These are phyloP conservation scores for Clausena lansium DNA, from an alignment of 345 rosid genomes.

Conservation along the genomic window DNA sequence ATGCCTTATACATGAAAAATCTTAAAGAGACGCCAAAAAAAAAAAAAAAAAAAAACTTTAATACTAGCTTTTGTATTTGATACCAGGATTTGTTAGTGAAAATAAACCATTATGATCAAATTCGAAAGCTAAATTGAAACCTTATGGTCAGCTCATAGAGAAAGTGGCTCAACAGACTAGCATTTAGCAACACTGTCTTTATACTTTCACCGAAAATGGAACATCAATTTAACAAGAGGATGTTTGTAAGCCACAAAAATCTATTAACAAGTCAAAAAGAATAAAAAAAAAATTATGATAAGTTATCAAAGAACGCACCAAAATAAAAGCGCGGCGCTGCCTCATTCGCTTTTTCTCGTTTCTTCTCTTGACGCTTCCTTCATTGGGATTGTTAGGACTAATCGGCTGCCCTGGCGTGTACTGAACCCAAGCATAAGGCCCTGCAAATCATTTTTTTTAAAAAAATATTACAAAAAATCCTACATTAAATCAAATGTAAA, in stretches of 20 bases:
- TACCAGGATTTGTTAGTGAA: background rate
- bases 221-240: too few relatives aligned
- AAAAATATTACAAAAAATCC: background rate
- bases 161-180: background rate
- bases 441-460: slow-evolving; percentile 35
- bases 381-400: slow-evolving; percentile 69
- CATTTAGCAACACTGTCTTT: too few relatives aligned
- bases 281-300: too few relatives aligned
- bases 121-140: background rate
- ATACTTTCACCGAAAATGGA: too few relatives aligned
- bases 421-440: slow-evolving; percentile 81
- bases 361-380: slow-evolving; percentile 79
- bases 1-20: background rate
- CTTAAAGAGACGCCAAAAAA: background rate
- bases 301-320: slow-evolving; percentile 36
- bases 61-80: background rate
- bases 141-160: background rate
- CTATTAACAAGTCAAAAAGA: too few relatives aligned
- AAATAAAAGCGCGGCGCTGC: slow-evolving; percentile 60
- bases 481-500: background rate
- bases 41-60: too few relatives aligned
- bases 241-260: too few relatives aligned
- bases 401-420: slow-evolving; percentile 78
- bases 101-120: background rate
- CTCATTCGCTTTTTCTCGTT: slow-evolving; percentile 80